Evolutionary conservation across 441 rosid species (phyloP), one percentile per base, ranked within the genome.

Genomic region (Jatropha multifida): DNA sequence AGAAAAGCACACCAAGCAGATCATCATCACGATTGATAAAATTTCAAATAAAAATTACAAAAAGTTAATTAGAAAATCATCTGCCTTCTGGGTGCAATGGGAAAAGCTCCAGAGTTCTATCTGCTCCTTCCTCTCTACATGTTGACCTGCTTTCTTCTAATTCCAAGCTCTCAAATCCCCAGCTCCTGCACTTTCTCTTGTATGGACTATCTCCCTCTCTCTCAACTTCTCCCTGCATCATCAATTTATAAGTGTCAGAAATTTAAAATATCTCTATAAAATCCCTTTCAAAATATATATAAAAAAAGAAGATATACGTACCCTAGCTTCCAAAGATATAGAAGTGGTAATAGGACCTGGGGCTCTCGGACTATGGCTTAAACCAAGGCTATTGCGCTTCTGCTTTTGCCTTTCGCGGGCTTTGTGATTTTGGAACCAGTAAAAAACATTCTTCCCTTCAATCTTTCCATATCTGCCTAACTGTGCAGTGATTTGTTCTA

Each of bases 401-500:
- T 88, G 94, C 82, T 95, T 95, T 75, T 95, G 99, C 75, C 99
- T 88, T 88, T 95, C 99, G 8, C 99, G 97, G 5, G 99, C 99
- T 88, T 95, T 95, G 88, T 95, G 99, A 87, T 95, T 95, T 63
- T 95, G 99, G 81, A 95, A 95, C 99, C 99, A 95, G 80, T 95
- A 95, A 74, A 95, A 95, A 27, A 95, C 99, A 77, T 95, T 95
- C 66, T 95, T 95, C 8, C 99, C 99, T 87, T 95, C 98, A 60
- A 95, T 95, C 89, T 95, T 95, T 8, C 99, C 99, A 48, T 87
- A 93, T 80, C 89, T 88, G 55, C 95, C 79, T 32, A 95, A 87
- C 72, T 92, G 96, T 3, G 78, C 86, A 1, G 97, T 95, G 86
- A 95, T 93, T 77, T 92, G 92, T 64, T 95, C 97, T 56, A 95